Percentiles rank a stretch among this genome's conserved stretches.
These are phyloP conservation scores for Draba incana DNA, from an alignment of 345 rosid genomes.

Conservation along the genomic window DNA sequence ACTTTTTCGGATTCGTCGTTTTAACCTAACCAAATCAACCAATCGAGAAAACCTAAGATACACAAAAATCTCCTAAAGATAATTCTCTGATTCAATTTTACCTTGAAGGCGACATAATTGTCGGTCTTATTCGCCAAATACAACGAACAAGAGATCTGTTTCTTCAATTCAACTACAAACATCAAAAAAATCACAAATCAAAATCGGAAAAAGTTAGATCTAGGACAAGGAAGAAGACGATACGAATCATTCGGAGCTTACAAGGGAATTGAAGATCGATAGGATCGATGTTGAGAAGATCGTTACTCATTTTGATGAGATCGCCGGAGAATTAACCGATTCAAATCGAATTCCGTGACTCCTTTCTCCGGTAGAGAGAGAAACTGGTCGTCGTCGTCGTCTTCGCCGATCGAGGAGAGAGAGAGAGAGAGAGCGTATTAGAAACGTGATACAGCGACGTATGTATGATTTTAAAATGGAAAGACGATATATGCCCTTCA, in stretches of 20 bases:
- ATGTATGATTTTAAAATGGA: neutral
- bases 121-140: conserved; percentile 67
- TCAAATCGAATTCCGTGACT: neutral
- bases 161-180: conserved; percentile 67
- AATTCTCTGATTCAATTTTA: conserved; percentile 16
- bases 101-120: conserved; percentile 83
- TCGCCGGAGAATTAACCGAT: conserved; percentile 28
- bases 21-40: conserved; percentile 52
- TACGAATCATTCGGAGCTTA: conserved; percentile 31
- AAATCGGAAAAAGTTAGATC: conserved; percentile 32
- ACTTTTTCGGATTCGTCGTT: conserved; percentile 94
- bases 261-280: conserved; percentile 80
- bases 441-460: neutral
- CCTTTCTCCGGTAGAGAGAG: conserved; percentile 15
- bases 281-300: conserved; percentile 73
- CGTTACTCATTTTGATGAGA: conserved; percentile 58
- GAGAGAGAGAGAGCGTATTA: conserved; percentile 1
- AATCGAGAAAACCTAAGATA: conserved; percentile 6
- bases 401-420: conserved; percentile 3
- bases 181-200: neutral
- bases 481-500: neutral
- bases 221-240: neutral
- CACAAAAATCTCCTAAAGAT: conserved; percentile 13
- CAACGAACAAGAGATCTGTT: conserved; percentile 81
- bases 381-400: conserved; percentile 9